Percentiles rank a stretch among this genome's conserved stretches.
Evolutionary conservation across 2,329 filamentous ascomycete genomes (phyloP).

Genomic region (Alternaria viburni): DNA sequence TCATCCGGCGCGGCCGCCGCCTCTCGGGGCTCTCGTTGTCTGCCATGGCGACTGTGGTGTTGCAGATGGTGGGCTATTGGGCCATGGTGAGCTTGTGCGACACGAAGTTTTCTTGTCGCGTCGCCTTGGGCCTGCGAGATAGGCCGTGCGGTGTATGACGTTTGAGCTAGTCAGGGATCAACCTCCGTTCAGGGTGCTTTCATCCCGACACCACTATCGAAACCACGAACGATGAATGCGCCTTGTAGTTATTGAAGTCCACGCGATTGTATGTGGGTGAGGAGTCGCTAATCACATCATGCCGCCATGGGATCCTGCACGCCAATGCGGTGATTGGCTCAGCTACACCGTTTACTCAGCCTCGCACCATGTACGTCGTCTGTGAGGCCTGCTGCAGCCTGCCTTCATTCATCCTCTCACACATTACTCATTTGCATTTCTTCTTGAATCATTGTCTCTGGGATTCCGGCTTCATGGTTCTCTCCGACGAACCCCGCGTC

Average conservation of each 20-base stretch:
- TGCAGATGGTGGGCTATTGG: constrained; percentile 7
- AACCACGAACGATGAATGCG: background rate
- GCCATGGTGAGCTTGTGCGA: constrained; percentile 18
- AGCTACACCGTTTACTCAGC: background rate
- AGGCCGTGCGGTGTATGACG: constrained; percentile 14
- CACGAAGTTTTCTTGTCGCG: constrained; percentile 14
- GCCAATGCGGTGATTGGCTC: background rate
- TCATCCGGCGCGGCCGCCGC: constrained; percentile 42
- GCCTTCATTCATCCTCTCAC: background rate
- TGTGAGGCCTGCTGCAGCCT: background rate
- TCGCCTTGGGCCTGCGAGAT: background rate
- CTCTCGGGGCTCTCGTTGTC: constrained; percentile 44
- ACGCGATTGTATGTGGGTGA: rapidly evolving
- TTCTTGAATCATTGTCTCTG: background rate
- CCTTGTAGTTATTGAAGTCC: rapidly evolving
- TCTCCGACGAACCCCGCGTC: background rate
- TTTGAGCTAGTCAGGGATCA: constrained; percentile 9
- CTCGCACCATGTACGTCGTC: background rate
- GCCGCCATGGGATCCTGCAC: background rate
- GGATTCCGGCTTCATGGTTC: background rate
- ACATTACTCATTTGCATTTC: background rate
- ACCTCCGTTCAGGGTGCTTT: background rate
- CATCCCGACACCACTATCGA: too few species aligned
- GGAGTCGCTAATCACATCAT: background rate
- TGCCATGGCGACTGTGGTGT: constrained; percentile 28